Base-by-base conservation (phyloP, 768 basidiomycete species). In the Leccinum longicurvipes region DNA sequence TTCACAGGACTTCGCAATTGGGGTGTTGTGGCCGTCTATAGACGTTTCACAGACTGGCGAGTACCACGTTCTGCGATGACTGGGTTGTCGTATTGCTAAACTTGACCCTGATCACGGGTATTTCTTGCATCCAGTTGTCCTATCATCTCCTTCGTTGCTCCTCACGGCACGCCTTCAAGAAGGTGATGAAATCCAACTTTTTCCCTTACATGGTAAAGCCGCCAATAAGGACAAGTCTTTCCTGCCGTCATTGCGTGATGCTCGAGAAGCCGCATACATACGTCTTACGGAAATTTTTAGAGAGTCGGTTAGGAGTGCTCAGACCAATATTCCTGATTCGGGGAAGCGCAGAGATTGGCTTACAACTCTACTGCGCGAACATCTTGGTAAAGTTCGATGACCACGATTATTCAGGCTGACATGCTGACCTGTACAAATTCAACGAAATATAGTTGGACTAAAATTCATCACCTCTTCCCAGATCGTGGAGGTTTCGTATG, bases 1-100 rank as follows among this genome's bases (percentile, higher is more conserved):
- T 54, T 48, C 48, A 59, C 64, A 87, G 86, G 71, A 76, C 44
- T 85, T 85, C 68, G 81, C 85, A 12, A 74, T 91, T 51, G 91
- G 90, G 6, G 73, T 84, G 46, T 79, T 81, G 62, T 92, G 90
- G 90, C 89, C 89, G n/a, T 87, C 85, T 36, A 63, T 78, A 45
- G 86, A 88, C 8, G 52, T 85, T 53, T 66, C 82, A 25, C 77
- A 76, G 50, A 80, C 83, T 57, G 74, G 90, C 87, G 68, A 64
- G 84, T 77, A 57, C 53, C 53, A 41, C 42, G 14, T 54, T 55
- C 39, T 54, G 50, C 12, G 27, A 25, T 44, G 46, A 29, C 46
- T 17, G 29, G 55, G 9, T 54, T 28, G 45, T 51, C 19, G 14
- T 12, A 34, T 53, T 36, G 39, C 53, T 71, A 56, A 66, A 29